Conservation (phyloP, 1,139 yeast species). For the Pichia sp. region DNA sequence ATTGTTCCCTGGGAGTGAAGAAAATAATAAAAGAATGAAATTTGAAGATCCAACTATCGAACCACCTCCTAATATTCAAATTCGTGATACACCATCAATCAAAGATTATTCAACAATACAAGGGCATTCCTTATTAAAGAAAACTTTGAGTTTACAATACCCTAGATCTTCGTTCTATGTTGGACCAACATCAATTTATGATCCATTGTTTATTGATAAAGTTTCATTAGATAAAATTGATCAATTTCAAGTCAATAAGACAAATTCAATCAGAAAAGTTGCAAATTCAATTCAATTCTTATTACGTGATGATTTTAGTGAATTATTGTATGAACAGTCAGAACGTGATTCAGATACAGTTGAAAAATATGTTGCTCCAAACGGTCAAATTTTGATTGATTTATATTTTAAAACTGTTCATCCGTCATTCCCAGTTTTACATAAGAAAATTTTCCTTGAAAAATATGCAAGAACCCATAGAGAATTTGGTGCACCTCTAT, state of each 20-base stretch:
- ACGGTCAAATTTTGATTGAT: conserved; percentile 65
- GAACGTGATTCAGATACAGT: conserved; percentile 66
- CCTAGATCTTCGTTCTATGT: conserved; percentile 73
- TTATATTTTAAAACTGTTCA: conserved; percentile 69
- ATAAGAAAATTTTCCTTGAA: conserved; percentile 69
- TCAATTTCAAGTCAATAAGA: conserved; percentile 54
- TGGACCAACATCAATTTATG: conserved; percentile 70
- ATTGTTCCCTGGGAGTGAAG: conserved; percentile 14
- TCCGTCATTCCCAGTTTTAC: conserved; percentile 72
- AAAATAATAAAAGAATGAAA: conserved; percentile 24
- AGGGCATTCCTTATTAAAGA: conserved; percentile 34
- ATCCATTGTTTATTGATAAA: conserved; percentile 47
- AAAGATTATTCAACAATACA: conserved; percentile 50
- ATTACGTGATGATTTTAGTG: conserved; percentile 65
- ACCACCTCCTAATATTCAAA: conserved; percentile 47
- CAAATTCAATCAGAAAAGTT: conserved; percentile 60
- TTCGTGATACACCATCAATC: conserved; percentile 48
- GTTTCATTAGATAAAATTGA: conserved; percentile 52
- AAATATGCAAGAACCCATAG: conserved; percentile 71
- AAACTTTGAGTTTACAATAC: conserved; percentile 43
- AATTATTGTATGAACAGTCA: conserved; percentile 53
- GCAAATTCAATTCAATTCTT: conserved; percentile 59
- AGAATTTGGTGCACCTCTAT: conserved; percentile 68
- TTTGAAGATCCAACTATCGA: conserved; percentile 30
- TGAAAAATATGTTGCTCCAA: conserved; percentile 68